These are phyloP conservation scores for Candida sonorensis DNA, from an alignment of 805 yeast genomes.

Conservation along the genomic window DNA sequence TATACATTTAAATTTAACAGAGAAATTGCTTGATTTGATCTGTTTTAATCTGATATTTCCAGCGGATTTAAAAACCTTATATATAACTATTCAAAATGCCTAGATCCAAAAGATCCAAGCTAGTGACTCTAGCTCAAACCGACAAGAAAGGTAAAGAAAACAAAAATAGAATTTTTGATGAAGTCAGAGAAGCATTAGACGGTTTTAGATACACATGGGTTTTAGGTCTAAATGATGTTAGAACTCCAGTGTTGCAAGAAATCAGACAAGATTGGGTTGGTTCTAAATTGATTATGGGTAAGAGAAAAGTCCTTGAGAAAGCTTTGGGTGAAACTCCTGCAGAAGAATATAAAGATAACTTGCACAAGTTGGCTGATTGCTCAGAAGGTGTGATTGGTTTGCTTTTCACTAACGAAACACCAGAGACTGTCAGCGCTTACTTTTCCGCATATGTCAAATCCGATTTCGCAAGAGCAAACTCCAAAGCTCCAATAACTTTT, in stretches of 20 bases:
- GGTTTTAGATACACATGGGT: conserved; percentile 76
- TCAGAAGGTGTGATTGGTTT: conserved; percentile 81
- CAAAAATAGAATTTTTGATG: conserved; percentile 87
- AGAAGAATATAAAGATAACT: conserved; percentile 84
- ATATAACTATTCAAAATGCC: conserved; percentile 54
- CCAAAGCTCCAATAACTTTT: conserved; percentile 76
- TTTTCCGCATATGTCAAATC: conserved; percentile 69
- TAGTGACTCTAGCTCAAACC: conserved; percentile 91
- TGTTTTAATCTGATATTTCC: no score
- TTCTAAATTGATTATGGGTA: conserved; percentile 82
- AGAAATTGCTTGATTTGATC: no score
- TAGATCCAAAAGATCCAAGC: conserved; percentile 93
- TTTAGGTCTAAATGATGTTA: conserved; percentile 79
- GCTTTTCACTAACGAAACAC: conserved; percentile 81
- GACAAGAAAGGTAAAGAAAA: conserved; percentile 93
- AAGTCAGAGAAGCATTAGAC: conserved; percentile 77
- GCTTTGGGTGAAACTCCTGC: conserved; percentile 85
- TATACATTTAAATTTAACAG: no score
- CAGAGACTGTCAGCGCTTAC: conserved; percentile 84
- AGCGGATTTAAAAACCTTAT: no score
- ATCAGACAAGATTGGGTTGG: conserved; percentile 92
- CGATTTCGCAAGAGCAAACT: conserved; percentile 88
- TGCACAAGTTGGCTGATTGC: conserved; percentile 58
- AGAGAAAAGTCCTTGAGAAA: conserved; percentile 86
- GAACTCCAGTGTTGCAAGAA: conserved; percentile 93